Percentiles rank a stretch among this genome's conserved stretches.
These are phyloP conservation scores for Singerocomus inundabilis DNA, from an alignment of 1,284 basidiomycete genomes.

Conservation along the genomic window DNA sequence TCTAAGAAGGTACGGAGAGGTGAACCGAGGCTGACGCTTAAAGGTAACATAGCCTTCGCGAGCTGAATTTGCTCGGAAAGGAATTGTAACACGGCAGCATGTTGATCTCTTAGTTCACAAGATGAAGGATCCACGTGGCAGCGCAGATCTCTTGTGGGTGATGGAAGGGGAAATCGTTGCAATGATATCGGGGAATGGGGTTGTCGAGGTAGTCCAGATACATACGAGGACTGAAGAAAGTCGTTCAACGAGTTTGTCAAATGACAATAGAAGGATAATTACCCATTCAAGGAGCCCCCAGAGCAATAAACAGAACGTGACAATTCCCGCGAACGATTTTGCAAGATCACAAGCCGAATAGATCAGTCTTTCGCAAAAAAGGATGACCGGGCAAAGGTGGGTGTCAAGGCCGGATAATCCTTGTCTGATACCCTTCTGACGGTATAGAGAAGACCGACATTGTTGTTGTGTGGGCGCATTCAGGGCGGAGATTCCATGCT, in stretches of 20 bases:
- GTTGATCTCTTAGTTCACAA: constrained; percentile 15
- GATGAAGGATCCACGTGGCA: constrained; percentile 1
- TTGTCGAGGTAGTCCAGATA: constrained; percentile 9
- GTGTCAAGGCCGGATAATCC: not conserved
- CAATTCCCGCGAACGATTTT: constrained; percentile 14
- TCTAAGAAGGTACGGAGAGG: constrained; percentile 27
- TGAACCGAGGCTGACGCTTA: constrained; percentile 22
- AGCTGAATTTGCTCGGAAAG: constrained; percentile 31
- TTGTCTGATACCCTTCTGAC: not conserved
- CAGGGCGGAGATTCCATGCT: constrained; percentile 10
- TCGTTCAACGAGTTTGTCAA: constrained; percentile 8
- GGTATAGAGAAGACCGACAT: not conserved
- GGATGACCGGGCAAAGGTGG: not conserved
- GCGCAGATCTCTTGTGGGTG: constrained; percentile 1
- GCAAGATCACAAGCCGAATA: constrained; percentile 16
- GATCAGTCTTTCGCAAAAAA: constrained; percentile 6
- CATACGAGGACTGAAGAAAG: constrained; percentile 18
- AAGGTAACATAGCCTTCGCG: constrained; percentile 26
- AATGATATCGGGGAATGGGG: constrained; percentile 1
- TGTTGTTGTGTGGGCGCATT: not conserved
- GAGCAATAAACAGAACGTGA: constrained; percentile 24
- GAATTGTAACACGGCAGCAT: constrained; percentile 26
- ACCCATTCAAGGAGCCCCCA: constrained; percentile 30
- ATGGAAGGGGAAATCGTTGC: constrained; percentile 16
- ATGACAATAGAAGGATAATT: not conserved